Evolutionary conservation across 2,329 filamentous ascomycete species (phyloP).

Genomic region (Cladosporium sp.): DNA sequence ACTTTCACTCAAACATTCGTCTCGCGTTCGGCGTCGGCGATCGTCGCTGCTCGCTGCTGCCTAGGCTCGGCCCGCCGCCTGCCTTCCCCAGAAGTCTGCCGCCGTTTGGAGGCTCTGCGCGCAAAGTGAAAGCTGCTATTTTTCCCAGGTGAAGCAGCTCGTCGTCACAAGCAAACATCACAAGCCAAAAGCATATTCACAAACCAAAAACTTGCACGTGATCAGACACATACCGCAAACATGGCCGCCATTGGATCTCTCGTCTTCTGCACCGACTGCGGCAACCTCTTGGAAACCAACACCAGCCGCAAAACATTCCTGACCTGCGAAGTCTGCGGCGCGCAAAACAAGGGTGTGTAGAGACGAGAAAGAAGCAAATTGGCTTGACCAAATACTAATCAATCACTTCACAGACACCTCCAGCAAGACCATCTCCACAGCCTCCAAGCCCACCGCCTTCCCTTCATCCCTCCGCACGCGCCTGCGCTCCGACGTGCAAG

Average conservation of each 20-base stretch:
- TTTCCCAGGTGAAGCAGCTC: background rate
- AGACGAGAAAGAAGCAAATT: background rate
- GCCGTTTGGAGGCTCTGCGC: background rate
- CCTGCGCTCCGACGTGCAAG: conserved; percentile 75
- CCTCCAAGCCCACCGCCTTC: conserved; percentile 87
- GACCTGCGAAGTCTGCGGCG: conserved; percentile 82
- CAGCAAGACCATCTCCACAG: conserved; percentile 74
- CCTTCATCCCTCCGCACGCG: conserved; percentile 87
- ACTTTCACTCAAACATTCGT: background rate
- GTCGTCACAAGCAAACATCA: background rate
- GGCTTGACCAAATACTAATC: background rate
- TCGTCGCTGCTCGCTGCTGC: background rate
- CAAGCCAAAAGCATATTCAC: background rate
- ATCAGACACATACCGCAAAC: conserved; percentile 26
- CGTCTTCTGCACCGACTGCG: conserved; percentile 90
- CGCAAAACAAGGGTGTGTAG: conserved; percentile 75
- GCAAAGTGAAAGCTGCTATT: conserved; percentile 1
- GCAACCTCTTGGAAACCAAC: conserved; percentile 81
- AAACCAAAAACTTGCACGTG: background rate
- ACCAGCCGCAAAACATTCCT: conserved; percentile 76
- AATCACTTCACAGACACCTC: conserved; percentile 63
- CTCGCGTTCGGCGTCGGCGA: conserved; percentile 5
- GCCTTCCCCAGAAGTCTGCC: conserved; percentile 2
- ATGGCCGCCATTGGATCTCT: conserved; percentile 92
- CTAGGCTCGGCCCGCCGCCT: conserved; percentile 10